Evolutionary conservation across 1,284 basidiomycete species (phyloP), one percentile per base, ranked within the genome.

Genomic region (Volvariella surrecta): DNA sequence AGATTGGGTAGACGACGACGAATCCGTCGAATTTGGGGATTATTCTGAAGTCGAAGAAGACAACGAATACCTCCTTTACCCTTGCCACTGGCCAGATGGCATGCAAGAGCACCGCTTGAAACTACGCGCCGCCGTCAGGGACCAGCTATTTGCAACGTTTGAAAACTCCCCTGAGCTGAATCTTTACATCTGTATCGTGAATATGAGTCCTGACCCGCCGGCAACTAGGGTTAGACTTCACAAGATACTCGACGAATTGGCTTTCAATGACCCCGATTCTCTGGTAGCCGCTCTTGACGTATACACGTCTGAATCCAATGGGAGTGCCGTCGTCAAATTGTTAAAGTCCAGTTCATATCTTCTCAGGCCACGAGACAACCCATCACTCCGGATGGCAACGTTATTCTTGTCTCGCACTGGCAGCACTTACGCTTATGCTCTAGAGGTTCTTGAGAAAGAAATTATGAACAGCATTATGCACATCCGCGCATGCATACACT

Each of bases 221-320:
- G 34, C 13, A 19, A 19, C 18, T 7, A 35, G 18, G 18, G 7
- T 19, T n/a, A 35, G 66, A 17, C 58, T 79, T 1, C 53, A 66
- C n/a, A 44, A 58, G 0, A 57, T 66, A 20, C 51, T 76, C 0
- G 45, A 56, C 37, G 52, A 61, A 0, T 60, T 70, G 16, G 74
- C 75, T 0, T 64, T 68, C 10, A 59, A 61, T 45, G 72, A 68
- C 3, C 63, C 76, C 0, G 73, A 79, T 15, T 72, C 70, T 9
- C 63, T 77, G 20, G 65, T 64, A 0, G 71, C 71, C 0, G 72
- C 78, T 0, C 61, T 83, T 9, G 68, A 70, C 2, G 75, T 83
- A 45, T 59, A 72, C 51, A 55, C 68, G 1, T 37, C 55, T 3
- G 63, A 68, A 34, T 52, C 56, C 47, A 53, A 70, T 21, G 45